Evolutionary conservation across 1,284 basidiomycete genomes (phyloP).

Genomic region (Boletus chippewaensis): DNA sequence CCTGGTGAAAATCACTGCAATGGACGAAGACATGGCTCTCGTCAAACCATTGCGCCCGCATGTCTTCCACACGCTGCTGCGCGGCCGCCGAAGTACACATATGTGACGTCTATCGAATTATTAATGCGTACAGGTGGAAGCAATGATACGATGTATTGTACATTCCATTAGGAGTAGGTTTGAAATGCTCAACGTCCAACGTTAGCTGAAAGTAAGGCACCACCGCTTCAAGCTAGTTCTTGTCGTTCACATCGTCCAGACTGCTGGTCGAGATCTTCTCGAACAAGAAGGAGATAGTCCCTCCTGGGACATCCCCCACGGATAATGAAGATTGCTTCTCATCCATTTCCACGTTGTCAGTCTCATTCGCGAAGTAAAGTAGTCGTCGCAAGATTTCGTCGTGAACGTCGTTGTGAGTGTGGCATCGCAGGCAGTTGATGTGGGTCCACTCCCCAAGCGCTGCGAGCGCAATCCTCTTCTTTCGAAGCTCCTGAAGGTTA

Average conservation of each 20-base stretch:
- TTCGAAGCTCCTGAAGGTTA: conserved; percentile 52
- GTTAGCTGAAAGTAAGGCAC: background rate
- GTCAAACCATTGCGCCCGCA: conserved; percentile 11
- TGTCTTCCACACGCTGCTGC: conserved; percentile 7
- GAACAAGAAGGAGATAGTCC: conserved; percentile 66
- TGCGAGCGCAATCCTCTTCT: conserved; percentile 73
- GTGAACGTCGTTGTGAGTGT: conserved; percentile 44
- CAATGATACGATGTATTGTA: background rate
- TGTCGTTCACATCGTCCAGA: conserved; percentile 5
- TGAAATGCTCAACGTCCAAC: background rate
- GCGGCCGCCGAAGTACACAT: conserved; percentile 12
- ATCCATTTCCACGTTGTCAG: conserved; percentile 30
- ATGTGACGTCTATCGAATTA: conserved; percentile 8
- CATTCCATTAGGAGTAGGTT: background rate
- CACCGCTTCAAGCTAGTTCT: conserved; percentile 4
- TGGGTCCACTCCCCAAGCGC: conserved; percentile 87
- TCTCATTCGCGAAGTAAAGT: conserved; percentile 23
- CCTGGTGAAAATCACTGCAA: conserved; percentile 18
- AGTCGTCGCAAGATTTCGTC: conserved; percentile 59
- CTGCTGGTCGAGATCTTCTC: conserved; percentile 42
- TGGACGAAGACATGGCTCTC: conserved; percentile 21
- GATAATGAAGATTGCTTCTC: conserved; percentile 23
- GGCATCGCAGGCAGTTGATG: conserved; percentile 58
- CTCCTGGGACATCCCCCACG: conserved; percentile 50
- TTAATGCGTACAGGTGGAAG: background rate